Percentiles rank a stretch among this genome's conserved stretches.
Conservation (phyloP, 306 rosid genomes). For the Alnus rubra region DNA sequence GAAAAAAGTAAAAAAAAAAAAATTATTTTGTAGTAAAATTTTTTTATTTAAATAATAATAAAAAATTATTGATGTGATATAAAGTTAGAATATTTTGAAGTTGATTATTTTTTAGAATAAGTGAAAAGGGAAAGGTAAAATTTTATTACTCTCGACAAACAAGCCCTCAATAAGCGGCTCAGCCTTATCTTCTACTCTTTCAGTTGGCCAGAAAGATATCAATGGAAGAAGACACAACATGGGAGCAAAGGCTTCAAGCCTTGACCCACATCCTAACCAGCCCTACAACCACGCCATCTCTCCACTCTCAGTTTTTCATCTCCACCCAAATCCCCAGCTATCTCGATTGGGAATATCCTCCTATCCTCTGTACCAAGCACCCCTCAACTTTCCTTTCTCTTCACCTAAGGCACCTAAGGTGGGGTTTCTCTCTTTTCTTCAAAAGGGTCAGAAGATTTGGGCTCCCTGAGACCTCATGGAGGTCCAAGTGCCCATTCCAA, state of each 20-base stretch:
- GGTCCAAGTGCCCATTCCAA: conserved; percentile 79
- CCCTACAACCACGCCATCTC: conserved; percentile 63
- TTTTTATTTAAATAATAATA: too few species aligned
- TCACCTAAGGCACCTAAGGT: conserved; percentile 49
- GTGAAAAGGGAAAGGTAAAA: too few species aligned
- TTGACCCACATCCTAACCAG: conserved; percentile 72
- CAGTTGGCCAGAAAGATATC: background rate
- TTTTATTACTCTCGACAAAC: too few species aligned
- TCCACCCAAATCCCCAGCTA: conserved; percentile 71
- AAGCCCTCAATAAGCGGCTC: too few species aligned
- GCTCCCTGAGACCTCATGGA: conserved; percentile 65
- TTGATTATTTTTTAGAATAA: too few species aligned
- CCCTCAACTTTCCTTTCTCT: conserved; percentile 34
- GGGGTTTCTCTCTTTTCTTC: conserved; percentile 65
- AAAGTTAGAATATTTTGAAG: too few species aligned
- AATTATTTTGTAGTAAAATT: too few species aligned
- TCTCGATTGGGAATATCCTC: conserved; percentile 87
- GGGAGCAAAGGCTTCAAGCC: conserved; percentile 63
- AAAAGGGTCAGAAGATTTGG: conserved; percentile 45
- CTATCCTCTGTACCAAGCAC: conserved; percentile 59
- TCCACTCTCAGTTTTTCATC: conserved; percentile 72
- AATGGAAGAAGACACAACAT: conserved; percentile 53
- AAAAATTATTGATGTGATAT: too few species aligned
- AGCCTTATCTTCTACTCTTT: background rate
- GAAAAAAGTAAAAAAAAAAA: too few species aligned